Percentiles rank a stretch among this genome's conserved stretches.
phyloP scores from a whole-genome alignment of 2,329 filamentous ascomycete genomes.

The Zymoseptoria ardabiliae region DNA sequence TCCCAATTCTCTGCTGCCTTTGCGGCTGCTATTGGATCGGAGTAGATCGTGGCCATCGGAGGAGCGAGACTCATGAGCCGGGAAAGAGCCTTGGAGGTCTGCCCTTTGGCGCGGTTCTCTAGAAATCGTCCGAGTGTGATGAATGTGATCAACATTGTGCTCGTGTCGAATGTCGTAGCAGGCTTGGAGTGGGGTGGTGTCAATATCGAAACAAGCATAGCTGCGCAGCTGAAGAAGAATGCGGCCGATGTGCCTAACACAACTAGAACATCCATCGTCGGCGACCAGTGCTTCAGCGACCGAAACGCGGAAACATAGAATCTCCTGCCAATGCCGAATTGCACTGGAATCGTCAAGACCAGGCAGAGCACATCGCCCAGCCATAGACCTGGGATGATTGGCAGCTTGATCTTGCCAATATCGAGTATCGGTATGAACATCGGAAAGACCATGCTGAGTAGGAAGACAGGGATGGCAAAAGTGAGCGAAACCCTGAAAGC shows the following conservation, averaged over 20 bases:
- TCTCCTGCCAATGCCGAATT: conserved; percentile 90
- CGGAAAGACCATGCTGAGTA: conserved; percentile 88
- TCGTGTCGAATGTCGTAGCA: conserved; percentile 90
- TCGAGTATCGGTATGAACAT: conserved; percentile 74
- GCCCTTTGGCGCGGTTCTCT: conserved; percentile 90
- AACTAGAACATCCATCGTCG: conserved; percentile 96
- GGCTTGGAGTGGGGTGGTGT: conserved; percentile 71
- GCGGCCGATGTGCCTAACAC: conserved; percentile 89
- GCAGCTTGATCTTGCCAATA: conserved; percentile 60
- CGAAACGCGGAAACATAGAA: conserved; percentile 95
- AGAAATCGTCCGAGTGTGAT: conserved; percentile 84
- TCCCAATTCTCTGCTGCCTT: conserved; percentile 81
- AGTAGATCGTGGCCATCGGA: conserved; percentile 94
- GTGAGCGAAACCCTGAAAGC: conserved; percentile 70
- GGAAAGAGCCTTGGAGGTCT: conserved; percentile 90
- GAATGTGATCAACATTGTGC: conserved; percentile 96
- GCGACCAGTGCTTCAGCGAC: conserved; percentile 79
- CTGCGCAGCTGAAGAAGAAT: conserved; percentile 87
- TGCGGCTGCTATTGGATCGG: conserved; percentile 85
- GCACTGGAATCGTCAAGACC: conserved; percentile 78
- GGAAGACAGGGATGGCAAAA: conserved; percentile 84
- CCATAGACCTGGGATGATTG: conserved; percentile 67
- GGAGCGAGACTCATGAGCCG: conserved; percentile 91
- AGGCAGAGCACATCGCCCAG: conserved; percentile 83
- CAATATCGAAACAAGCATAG: conserved; percentile 76